phyloP scores from a whole-genome alignment of 371 early-diverging fungal species.

The Mucor irregularis region DNA sequence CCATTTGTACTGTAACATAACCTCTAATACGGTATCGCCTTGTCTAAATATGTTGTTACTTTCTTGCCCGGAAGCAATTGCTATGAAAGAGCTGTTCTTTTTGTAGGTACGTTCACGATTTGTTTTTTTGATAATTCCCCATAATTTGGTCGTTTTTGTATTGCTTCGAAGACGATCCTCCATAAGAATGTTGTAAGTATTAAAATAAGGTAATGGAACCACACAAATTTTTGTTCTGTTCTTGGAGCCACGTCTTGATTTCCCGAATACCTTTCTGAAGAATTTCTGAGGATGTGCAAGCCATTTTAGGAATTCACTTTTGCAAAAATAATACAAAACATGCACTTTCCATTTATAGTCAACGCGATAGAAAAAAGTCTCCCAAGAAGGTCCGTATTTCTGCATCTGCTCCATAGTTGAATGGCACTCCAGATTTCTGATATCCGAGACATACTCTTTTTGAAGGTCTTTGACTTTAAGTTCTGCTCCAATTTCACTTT shows the following conservation, averaged over 20 bases:
- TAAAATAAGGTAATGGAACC: too few relatives aligned
- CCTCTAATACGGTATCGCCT: background rate
- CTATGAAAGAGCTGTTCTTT: background rate
- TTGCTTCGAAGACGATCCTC: background rate
- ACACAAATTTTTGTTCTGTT: too few relatives aligned
- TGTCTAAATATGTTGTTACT: constrained; percentile 4
- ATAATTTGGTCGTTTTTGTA: background rate
- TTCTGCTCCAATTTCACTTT: background rate
- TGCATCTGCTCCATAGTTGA: background rate
- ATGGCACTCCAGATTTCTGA: background rate
- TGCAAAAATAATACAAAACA: too few relatives aligned
- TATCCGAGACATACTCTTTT: background rate
- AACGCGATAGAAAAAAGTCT: too few relatives aligned
- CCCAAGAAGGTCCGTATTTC: background rate
- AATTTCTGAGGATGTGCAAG: too few relatives aligned
- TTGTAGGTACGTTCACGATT: background rate
- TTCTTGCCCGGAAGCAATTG: background rate
- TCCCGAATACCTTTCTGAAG: too few relatives aligned
- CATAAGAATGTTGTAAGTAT: too few relatives aligned
- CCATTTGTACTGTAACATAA: constrained; percentile 9
- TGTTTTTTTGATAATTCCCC: too few relatives aligned
- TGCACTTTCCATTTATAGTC: background rate
- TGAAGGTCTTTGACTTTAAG: background rate
- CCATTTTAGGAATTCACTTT: too few relatives aligned
- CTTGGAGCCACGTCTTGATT: too few relatives aligned